Conservation (phyloP, 805 yeast genomes). For the Metschnikowia proteae region DNA sequence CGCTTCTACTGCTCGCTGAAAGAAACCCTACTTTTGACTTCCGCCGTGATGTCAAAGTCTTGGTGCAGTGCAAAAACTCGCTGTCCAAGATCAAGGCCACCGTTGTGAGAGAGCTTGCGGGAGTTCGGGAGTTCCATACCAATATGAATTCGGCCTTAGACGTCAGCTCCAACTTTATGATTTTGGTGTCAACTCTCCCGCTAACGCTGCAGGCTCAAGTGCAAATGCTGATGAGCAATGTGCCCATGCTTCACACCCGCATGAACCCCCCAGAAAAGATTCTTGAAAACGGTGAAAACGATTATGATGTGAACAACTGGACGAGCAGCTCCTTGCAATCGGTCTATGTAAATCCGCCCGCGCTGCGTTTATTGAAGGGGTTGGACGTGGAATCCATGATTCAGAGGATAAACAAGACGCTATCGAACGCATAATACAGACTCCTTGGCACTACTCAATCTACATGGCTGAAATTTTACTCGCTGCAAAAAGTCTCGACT, state of each 20-base stretch:
- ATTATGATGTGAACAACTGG: conserved; percentile 38
- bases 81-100: conserved; percentile 42
- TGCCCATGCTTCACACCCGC: conserved; percentile 45
- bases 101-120: conserved; percentile 50
- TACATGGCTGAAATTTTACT: too few relatives aligned
- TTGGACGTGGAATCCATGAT: conserved; percentile 20
- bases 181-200: conserved; percentile 46
- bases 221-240: conserved; percentile 41
- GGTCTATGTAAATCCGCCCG: conserved; percentile 36
- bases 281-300: conserved; percentile 7
- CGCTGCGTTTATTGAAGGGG: conserved; percentile 33
- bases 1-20: conserved; percentile 10
- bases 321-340: conserved; percentile 32
- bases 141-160: conserved; percentile 16
- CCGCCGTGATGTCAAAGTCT: conserved; percentile 32
- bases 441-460: too few relatives aligned
- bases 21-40: conserved; percentile 12
- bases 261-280: conserved; percentile 31
- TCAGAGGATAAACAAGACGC: neutral
- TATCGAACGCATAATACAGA: neutral
- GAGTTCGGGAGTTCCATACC: conserved; percentile 43
- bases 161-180: conserved; percentile 26
- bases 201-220: conserved; percentile 46
- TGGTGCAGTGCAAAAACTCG: conserved; percentile 57
- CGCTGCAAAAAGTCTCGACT: too few relatives aligned